These are phyloP conservation scores for Fusarium sp. DNA, from an alignment of 2,329 filamentous ascomycete species.

Conservation along the genomic window DNA sequence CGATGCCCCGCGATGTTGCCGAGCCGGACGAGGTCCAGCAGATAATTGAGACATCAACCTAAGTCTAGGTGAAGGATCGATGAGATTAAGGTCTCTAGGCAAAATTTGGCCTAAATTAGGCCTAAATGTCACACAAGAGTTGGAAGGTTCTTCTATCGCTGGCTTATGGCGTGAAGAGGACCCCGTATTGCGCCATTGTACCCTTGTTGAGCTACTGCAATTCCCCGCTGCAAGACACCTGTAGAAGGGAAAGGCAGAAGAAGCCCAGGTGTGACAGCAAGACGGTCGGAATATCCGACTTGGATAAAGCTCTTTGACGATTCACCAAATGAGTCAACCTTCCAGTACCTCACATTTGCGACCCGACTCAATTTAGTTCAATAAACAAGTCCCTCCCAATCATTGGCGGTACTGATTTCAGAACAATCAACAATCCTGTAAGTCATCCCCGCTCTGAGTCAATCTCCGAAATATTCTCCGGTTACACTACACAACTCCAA, in stretches of 20 bases:
- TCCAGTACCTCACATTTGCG: background rate
- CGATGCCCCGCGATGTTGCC: constrained; percentile 34
- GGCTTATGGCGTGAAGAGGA: constrained; percentile 28
- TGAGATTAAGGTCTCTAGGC: background rate
- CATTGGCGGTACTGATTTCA: background rate
- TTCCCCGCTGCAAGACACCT: background rate
- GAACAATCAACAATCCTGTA: background rate
- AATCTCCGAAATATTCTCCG: constrained; percentile 41
- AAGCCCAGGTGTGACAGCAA: background rate
- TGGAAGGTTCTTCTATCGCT: background rate
- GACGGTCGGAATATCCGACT: background rate
- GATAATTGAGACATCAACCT: constrained; percentile 9
- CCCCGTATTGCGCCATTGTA: constrained; percentile 28
- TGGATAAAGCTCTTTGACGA: background rate
- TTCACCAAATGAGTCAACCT: background rate
- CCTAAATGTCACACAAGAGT: too few relatives aligned
- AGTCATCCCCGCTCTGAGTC: constrained; percentile 33
- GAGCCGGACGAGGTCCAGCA: constrained; percentile 24
- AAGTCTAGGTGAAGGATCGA: background rate
- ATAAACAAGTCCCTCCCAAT: background rate
- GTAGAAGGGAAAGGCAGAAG: background rate
- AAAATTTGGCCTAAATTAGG: background rate
- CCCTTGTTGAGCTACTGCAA: constrained; percentile 2
- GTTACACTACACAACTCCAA: background rate
- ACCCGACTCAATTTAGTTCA: background rate